Evolutionary conservation across 2,329 filamentous ascomycete genomes (phyloP), one percentile per base, ranked within the genome.

Genomic region (Venturia nashicola): DNA sequence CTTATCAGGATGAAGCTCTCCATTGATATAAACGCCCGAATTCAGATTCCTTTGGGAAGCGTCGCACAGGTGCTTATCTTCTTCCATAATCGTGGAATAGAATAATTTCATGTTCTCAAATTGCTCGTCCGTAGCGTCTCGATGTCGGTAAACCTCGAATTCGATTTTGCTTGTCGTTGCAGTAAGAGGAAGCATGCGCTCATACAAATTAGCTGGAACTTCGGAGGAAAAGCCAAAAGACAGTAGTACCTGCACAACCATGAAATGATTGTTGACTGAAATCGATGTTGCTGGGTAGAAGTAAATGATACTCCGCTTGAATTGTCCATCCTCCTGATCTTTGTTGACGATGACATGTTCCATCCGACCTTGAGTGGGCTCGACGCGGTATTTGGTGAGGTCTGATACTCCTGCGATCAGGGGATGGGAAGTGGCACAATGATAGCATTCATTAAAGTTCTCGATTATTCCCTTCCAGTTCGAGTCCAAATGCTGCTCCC

Each of bases 371-470:
- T 68, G 69, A 2, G 66, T 65, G 64, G 69, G 69, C 63, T 72
- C 65, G 36, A 74, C 72, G 42, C 70, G 68, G 72, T 85, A 86
- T 3, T 79, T 79, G 65, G 79, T 77, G 46, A 86, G 77, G 65
- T 86, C 81, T 55, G 83, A 78, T n/a, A 86, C 76, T 51, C 76
- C 75, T 5, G 81, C 77, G 40, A 85, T 80, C 65, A 83, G 81
- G 2, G 84, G 83, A 67, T 86, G 83, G 1, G 82, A 80, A 0
- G 80, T 81, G 61, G 80, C 79, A 75, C 83, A 86, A 74, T 86
- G 83, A 68, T 86, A 87, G 70, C 83, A 86, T 70, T 84, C 83
- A 70, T 87, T 87, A 76, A 85, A 87, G 74, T 86, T 86, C 70
- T 86, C 84, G 16, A 80, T 79, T 40, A 84, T 71, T 32, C 81